Conservation (phyloP, 306 rosid genomes). For the Cucurbita argyrosperma region DNA sequence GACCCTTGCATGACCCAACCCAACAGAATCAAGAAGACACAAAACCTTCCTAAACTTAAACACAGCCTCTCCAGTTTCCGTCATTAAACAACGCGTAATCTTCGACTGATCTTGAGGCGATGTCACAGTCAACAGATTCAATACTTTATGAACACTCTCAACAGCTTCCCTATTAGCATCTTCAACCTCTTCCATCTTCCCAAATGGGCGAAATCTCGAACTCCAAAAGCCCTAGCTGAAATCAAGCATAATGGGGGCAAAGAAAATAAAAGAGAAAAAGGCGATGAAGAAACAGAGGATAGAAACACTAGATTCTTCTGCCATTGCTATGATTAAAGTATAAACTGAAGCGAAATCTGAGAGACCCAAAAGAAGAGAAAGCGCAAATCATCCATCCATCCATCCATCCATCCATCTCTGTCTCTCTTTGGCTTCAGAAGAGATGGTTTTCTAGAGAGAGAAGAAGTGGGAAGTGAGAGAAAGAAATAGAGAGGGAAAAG, state of each 20-base stretch:
- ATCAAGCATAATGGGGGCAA: not conserved
- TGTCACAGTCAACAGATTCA: constrained; percentile 12
- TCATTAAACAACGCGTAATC: constrained; percentile 37
- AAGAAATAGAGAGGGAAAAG: not conserved
- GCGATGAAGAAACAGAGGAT: not conserved
- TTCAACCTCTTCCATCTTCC: constrained; percentile 8
- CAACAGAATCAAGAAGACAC: constrained; percentile 48
- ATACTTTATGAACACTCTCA: constrained; percentile 7
- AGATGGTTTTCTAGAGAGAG: not conserved
- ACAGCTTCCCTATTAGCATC: constrained; percentile 12
- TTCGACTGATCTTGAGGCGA: constrained; percentile 33
- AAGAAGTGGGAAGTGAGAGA: not conserved
- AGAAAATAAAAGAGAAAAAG: not conserved
- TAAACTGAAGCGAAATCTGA: constrained; percentile 5
- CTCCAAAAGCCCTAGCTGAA: not conserved
- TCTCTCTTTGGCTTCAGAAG: not conserved
- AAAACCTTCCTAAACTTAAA: constrained; percentile 76
- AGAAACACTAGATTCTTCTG: constrained; percentile 67
- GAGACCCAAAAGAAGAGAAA: constrained; percentile 5
- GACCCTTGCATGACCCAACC: constrained; percentile 85
- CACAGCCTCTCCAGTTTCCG: constrained; percentile 81
- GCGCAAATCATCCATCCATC: not conserved
- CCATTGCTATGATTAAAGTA: constrained; percentile 29
- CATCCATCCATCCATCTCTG: not conserved
- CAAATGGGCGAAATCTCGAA: not conserved